These are phyloP conservation scores for Alternaria sp. DNA, from an alignment of 2,329 filamentous ascomycete species.

Conservation along the genomic window DNA sequence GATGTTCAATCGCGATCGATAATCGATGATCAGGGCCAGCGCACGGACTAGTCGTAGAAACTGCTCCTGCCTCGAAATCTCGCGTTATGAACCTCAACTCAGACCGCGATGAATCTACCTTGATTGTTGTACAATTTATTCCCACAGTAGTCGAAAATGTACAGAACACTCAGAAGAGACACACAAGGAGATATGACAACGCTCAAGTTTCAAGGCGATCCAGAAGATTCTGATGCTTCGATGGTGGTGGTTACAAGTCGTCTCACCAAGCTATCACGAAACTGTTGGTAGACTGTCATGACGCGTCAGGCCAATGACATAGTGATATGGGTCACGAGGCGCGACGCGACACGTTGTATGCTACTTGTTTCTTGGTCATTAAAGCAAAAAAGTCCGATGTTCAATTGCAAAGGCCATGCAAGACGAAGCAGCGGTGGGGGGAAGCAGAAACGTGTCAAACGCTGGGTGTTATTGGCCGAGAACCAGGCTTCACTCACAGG, in stretches of 20 bases:
- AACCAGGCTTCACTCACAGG: constrained; percentile 2
- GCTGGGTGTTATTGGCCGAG: constrained; percentile 14
- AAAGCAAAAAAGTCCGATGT: constrained; percentile 2
- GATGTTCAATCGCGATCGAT: not conserved
- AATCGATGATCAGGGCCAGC: not conserved
- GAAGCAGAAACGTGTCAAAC: constrained; percentile 19
- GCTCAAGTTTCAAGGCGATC: not conserved
- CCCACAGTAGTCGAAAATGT: not conserved
- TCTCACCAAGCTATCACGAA: constrained; percentile 17
- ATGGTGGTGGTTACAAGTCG: constrained; percentile 4
- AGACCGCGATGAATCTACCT: not conserved
- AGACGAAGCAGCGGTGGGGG: constrained; percentile 16
- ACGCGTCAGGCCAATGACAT: constrained; percentile 5
- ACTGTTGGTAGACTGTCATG: constrained; percentile 2
- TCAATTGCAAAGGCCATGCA: constrained; percentile 2
- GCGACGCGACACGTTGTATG: constrained; percentile 6
- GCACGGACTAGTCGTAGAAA: not conserved
- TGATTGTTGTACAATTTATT: not conserved
- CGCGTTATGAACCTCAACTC: not conserved
- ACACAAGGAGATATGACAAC: too few relatives aligned
- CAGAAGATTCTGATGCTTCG: not conserved
- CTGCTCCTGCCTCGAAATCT: not conserved
- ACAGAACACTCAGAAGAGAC: not conserved
- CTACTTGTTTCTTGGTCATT: not conserved
- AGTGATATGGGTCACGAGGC: not conserved